phyloP scores from a whole-genome alignment of 1,284 basidiomycete species.

The Fistulinella staudtii region DNA sequence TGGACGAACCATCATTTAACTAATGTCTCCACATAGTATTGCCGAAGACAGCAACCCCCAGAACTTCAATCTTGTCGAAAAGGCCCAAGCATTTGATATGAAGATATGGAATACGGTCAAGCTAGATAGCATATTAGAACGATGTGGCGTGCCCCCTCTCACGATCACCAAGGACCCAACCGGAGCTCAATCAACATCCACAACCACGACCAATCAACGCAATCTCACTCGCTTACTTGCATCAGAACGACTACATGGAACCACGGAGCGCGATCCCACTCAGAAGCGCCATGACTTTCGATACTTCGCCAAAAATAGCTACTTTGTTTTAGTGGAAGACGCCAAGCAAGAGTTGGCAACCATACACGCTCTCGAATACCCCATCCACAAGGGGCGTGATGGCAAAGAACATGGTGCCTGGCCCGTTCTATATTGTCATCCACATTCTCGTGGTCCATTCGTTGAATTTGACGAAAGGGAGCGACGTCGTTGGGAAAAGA shows the following conservation, averaged over 20 bases:
- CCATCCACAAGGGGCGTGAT: conserved; percentile 47
- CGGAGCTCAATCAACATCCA: conserved; percentile 26
- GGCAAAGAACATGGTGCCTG: conserved; percentile 53
- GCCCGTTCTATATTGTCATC: conserved; percentile 73
- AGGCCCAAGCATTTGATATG: conserved; percentile 75
- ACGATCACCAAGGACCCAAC: conserved; percentile 22
- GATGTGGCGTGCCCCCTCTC: conserved; percentile 46
- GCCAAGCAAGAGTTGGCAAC: conserved; percentile 75
- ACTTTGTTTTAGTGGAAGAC: conserved; percentile 91
- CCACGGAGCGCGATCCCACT: conserved; percentile 82
- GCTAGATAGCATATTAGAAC: conserved; percentile 67
- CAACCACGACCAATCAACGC: conserved; percentile 28
- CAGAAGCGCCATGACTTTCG: conserved; percentile 84
- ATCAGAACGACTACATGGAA: conserved; percentile 85
- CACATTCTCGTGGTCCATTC: conserved; percentile 66
- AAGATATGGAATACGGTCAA: conserved; percentile 87
- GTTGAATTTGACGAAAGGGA: conserved; percentile 70
- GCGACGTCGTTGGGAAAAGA: conserved; percentile 58
- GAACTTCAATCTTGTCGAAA: conserved; percentile 62
- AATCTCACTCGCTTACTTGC: conserved; percentile 71
- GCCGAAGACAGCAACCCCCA: conserved; percentile 28
- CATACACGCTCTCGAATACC: conserved; percentile 65
- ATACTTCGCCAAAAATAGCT: conserved; percentile 81
- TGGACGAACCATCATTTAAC: neutral
- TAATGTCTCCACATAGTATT: conserved; percentile 10